Evolutionary conservation across 179 eudicot genomes (phyloP), one percentile per base, ranked within the genome.

Genomic region (Amaranthus tricolor): DNA sequence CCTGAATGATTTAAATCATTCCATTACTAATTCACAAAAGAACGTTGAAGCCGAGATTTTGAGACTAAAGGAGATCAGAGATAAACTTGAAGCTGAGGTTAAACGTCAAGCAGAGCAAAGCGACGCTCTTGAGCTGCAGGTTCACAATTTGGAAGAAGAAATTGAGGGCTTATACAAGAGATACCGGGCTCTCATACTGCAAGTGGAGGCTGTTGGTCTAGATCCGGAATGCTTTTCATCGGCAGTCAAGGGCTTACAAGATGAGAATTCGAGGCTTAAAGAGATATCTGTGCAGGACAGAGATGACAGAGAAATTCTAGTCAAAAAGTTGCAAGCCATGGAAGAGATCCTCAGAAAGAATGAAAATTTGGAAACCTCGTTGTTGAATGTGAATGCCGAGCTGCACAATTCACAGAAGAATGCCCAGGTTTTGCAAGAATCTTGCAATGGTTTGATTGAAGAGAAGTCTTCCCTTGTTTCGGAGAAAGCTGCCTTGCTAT

Each of bases 71-170:
- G 88, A 86, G 81, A 80, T 89, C 74, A 95, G 85, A 81, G 92
- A 84, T 82, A 95, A 83, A 75, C 90, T 95, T 48, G 97, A 91
- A 82, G 87, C 78, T 17, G 90, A 90, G 76, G 86, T 93, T 20
- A 80, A 71, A 72, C 77, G 71, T 78, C 98, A 93, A 80, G 80
- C 80, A 53, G 86, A 86, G 66, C 76, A 78, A 78, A 91, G 79
- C 75, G 82, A 80, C 45, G 77, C 83, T 19, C 93, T 95, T 53
- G 92, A 84, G 80, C 57, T 82, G 68, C 90, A 93, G 75, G 86
- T 91, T 72, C 55, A 44, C 43, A 55, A 79, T 73, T 72, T 93
- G 84, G 86, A 89, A 67, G 86, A 86, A 75, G 93, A 95, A 74
- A 90, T 95, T 44, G 77, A 78, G 66, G 80, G 78, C 51, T 82